A percentile compares a stretch with the other conserved stretches of the same genome.
phyloP scores from a whole-genome alignment of 805 yeast species.

The Spencermartinsiella europaea region DNA sequence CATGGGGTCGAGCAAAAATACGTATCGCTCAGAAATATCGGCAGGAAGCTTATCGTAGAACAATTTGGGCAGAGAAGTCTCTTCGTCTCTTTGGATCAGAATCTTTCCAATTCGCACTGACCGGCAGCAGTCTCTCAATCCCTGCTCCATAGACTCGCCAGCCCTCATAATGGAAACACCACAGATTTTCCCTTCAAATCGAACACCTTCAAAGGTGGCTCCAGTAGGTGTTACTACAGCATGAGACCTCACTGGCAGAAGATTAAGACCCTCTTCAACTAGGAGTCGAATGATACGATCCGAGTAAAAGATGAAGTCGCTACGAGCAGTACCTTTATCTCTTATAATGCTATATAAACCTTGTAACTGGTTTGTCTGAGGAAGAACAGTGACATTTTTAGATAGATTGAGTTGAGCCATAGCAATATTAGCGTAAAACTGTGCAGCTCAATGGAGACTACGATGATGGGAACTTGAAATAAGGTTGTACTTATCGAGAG shows the following conservation, averaged over 20 bases:
- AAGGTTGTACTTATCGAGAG: no score
- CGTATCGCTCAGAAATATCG: slow-evolving; percentile 83
- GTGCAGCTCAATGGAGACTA: no score
- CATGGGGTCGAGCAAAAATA: slow-evolving; percentile 92
- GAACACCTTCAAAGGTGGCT: slow-evolving; percentile 58
- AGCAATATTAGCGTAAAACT: no score
- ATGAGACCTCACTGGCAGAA: slow-evolving; percentile 75
- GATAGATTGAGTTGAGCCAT: not conserved
- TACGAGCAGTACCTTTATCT: slow-evolving; percentile 70
- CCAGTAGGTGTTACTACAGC: slow-evolving; percentile 74
- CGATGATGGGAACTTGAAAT: no score
- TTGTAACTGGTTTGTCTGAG: slow-evolving; percentile 83
- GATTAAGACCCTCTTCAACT: slow-evolving; percentile 94
- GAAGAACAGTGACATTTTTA: slow-evolving; percentile 62
- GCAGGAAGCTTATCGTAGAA: slow-evolving; percentile 93
- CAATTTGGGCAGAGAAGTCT: slow-evolving; percentile 87
- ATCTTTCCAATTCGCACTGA: slow-evolving; percentile 96
- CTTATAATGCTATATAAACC: slow-evolving; percentile 85
- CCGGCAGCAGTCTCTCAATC: slow-evolving; percentile 93
- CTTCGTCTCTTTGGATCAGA: slow-evolving; percentile 95
- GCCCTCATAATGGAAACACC: slow-evolving; percentile 98
- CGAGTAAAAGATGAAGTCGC: slow-evolving; percentile 91
- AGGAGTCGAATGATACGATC: slow-evolving; percentile 89
- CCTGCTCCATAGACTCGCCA: slow-evolving; percentile 99
- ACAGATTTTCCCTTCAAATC: slow-evolving; percentile 87